Evolutionary conservation across 495 filamentous ascomycete species (phyloP), one percentile per base, ranked within the genome.

Genomic region (Acidomyces sp.): DNA sequence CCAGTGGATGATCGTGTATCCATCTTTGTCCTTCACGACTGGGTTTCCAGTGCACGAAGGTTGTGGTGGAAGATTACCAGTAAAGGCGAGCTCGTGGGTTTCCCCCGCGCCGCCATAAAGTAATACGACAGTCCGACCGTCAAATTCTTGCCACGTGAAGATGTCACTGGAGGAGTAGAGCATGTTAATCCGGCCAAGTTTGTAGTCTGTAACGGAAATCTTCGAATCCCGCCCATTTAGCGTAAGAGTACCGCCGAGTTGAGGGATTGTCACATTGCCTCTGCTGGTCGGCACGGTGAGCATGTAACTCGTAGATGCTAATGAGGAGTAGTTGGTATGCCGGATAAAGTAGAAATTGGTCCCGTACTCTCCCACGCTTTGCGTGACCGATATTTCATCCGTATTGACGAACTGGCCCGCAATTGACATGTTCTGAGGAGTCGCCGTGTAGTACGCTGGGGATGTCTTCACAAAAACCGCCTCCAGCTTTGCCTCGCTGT

Each of bases 131-230:
- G 65, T 68, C 6, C 66, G 52, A n/a, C 62, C 67, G 46, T 7
- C 26, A 16, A 72, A 70, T 33, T 68, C 72, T 48, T 50, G 51
- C 74, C 74, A 78, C 0, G 78, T 83, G 39, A 83, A 82, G 20
- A 85, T 67, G 41, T 90, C 82, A 0, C 75, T 78, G 4, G 81
- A 78, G 0, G 78, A 85, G 60, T 86, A 87, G 3, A 85, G 58
- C 15, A 88, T 55, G 6, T 65, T 75, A 0, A 63, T 64, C n/a
- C 70, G 42, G 0, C 69, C 68, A 37, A 88, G 60, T 35, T 74
- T 60, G 49, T 85, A 87, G 53, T 90, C 79, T 7, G 75, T 77
- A 15, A 86, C 74, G 51, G 81, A 72, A 37, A 79, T 65, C 55
- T 85, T 85, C 0, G 78, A 80, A 53, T 90, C 83, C 35, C 81